phyloP scores from a whole-genome alignment of 768 basidiomycete genomes.

The Hygrocybe punicea region DNA sequence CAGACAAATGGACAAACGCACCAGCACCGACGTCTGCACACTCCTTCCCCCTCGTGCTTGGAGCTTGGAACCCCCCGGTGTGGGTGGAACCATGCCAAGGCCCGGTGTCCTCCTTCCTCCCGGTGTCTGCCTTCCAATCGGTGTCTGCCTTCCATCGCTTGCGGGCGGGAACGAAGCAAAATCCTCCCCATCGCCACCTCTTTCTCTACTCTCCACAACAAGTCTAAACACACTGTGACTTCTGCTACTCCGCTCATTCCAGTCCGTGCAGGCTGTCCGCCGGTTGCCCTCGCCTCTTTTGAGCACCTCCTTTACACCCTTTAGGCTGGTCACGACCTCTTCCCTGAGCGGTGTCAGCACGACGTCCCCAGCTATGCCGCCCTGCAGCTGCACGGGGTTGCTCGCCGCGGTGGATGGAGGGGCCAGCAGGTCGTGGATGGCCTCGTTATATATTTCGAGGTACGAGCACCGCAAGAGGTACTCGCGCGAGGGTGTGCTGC shows the following conservation, averaged over 20 bases:
- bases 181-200: conserved; percentile 40
- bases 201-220: conserved; percentile 83
- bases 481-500: conserved; percentile 71
- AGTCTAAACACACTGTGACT: conserved; percentile 94
- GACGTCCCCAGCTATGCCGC: conserved; percentile 57
- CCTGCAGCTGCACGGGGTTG: conserved; percentile 71
- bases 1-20: conserved; percentile 29
- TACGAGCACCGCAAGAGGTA: conserved; percentile 96
- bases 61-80: conserved; percentile 52
- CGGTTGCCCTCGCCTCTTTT: conserved; percentile 82
- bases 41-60: conserved; percentile 78
- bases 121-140: conserved; percentile 46
- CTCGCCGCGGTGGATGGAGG: conserved; percentile 52
- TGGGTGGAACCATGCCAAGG: conserved; percentile 27
- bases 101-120: conserved; percentile 43
- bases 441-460: conserved; percentile 96
- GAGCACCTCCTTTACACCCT: conserved; percentile 81
- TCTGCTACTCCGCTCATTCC: conserved; percentile 93
- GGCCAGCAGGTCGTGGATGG: conserved; percentile 80
- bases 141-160: conserved; percentile 28
- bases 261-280: conserved; percentile 94
- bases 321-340: conserved; percentile 89
- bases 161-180: conserved; percentile 31
- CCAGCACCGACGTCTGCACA: conserved; percentile 74
- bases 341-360: conserved; percentile 77